These are phyloP conservation scores for Asterionellopsis glacialis DNA, from an alignment of 108 stramenopile species.

Conservation along the genomic window DNA sequence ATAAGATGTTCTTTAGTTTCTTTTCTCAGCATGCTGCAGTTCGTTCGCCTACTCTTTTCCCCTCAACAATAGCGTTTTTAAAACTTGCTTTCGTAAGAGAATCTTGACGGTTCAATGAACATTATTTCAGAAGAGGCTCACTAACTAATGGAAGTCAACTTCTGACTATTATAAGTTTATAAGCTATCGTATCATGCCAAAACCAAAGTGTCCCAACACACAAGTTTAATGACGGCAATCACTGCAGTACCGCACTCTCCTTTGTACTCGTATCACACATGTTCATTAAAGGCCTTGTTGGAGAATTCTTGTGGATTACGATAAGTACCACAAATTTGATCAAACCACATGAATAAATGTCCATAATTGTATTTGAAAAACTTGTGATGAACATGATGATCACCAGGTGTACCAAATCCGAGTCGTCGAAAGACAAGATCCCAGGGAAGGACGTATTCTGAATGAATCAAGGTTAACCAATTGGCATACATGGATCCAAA, in stretches of 20 bases:
- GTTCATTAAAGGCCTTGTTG: slow-evolving; percentile 58
- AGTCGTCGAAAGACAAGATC: slow-evolving; percentile 59
- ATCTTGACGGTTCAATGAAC: no score
- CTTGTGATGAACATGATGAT: slow-evolving; percentile 96
- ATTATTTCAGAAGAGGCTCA: no score
- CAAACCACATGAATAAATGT: slow-evolving; percentile 95
- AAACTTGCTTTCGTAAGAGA: no score
- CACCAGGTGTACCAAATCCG: slow-evolving; percentile 85
- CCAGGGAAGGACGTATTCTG: slow-evolving; percentile 81
- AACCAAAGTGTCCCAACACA: neutral
- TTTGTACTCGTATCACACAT: no score
- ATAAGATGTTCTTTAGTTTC: no score
- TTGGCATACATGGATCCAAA: slow-evolving; percentile 88
- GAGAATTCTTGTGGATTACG: slow-evolving; percentile 56
- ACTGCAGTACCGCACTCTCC: no score
- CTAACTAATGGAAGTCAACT: no score
- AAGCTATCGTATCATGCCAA: no score
- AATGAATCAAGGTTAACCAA: slow-evolving; percentile 89
- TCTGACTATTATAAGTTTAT: no score
- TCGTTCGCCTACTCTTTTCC: no score
- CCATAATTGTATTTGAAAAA: slow-evolving; percentile 94
- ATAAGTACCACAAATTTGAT: slow-evolving; percentile 80
- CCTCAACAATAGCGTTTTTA: no score
- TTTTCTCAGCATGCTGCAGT: no score
- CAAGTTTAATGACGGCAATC: neutral